Base-by-base conservation (phyloP, 2,329 filamentous ascomycete species). In the Oidium heveae region DNA sequence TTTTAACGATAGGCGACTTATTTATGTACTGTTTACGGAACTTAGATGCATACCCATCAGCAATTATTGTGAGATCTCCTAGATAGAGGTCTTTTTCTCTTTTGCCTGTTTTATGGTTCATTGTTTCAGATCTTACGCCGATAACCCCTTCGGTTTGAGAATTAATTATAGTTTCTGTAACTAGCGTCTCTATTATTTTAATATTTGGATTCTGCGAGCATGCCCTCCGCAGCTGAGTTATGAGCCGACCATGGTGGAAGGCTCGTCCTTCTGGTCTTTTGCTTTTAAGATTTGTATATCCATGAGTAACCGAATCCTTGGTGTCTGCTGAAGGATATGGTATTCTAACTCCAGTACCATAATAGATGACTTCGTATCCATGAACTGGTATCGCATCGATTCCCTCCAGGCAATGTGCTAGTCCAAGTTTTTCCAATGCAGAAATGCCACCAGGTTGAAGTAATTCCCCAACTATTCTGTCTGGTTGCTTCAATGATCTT, bases 221-320 rank as follows among this genome's bases (percentile, higher is more conserved):
- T 28, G 85, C 82, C 61, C 75, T 74, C 57, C 91, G 79, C 59
- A 98, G 71, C 65, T 85, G 80, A 68, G 75, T 78, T 62, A 98
- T 86, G 69, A 98, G 95, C 61, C 86, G 79, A 50, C 91, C 91
- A 69, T 98, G 91, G 71, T 98, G 91, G 67, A 98, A 98, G 50
- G 77, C 77, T 58, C 83, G 73, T 41, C 91, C 91, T 63, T 86
- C 75, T 1, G 84, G 80, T 58, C 73, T 62, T 12, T 58, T 62
- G 60, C 57, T 66, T 62, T 60, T 67, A 57, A 65, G 62, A 22
- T 66, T 69, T 51, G 59, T 60, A 47, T 60, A 60, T 46, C 60
- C 57, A 15, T 56, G 39, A 18, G 55, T 55, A 9, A 58, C 59
- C 4, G 55, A 55, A 39, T 55, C 55, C 13, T 54, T 46, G 8